phyloP scores from a whole-genome alignment of 805 yeast genomes.

The Maudiozyma barnettii region DNA sequence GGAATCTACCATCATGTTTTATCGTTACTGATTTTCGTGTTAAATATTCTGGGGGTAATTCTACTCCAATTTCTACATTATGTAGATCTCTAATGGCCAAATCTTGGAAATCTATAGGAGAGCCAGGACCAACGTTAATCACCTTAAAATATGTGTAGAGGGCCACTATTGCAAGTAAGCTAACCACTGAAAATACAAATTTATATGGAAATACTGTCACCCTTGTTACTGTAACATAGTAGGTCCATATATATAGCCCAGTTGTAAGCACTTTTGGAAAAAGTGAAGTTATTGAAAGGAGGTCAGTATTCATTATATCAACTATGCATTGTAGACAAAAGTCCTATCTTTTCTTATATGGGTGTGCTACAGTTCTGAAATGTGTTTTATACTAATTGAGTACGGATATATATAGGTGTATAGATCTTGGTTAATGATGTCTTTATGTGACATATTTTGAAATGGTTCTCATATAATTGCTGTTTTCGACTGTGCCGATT shows the following conservation, averaged over 20 bases:
- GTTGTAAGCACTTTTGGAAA: constrained; percentile 23
- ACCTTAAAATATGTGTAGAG: constrained; percentile 46
- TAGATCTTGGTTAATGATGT: too few species aligned
- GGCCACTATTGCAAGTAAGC: constrained; percentile 6
- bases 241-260: constrained; percentile 18
- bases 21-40: constrained; percentile 35
- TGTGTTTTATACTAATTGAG: too few species aligned
- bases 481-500: too few species aligned
- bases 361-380: neutral
- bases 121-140: constrained; percentile 51
- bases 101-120: constrained; percentile 48
- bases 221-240: constrained; percentile 9
- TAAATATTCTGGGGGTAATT: constrained; percentile 37
- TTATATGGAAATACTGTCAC: constrained; percentile 10
- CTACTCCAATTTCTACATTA: constrained; percentile 21
- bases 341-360: neutral
- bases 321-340: too few species aligned
- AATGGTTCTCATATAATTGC: too few species aligned
- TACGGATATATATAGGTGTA: too few species aligned
- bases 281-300: constrained; percentile 5
- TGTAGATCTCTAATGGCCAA: constrained; percentile 29
- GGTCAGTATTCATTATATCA: too few species aligned
- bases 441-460: too few species aligned
- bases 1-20: constrained; percentile 51
- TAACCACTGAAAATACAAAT: constrained; percentile 2